phyloP scores from a whole-genome alignment of 2,329 filamentous ascomycete species.

The Geosmithia flava region DNA sequence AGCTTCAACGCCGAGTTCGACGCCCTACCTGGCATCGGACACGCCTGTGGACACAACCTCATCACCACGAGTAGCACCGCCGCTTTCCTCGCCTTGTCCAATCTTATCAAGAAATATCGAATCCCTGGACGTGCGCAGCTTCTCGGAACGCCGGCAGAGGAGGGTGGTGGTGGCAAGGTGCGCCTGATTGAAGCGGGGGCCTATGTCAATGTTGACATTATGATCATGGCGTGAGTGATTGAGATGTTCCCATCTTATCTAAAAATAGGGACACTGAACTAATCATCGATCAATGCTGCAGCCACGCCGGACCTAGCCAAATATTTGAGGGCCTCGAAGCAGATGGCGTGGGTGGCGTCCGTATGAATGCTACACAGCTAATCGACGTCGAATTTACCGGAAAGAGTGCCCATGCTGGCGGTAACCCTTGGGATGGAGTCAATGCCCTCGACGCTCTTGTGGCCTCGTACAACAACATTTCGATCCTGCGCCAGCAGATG shows the following conservation, averaged over 20 bases:
- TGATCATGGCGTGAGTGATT: slow-evolving; percentile 10
- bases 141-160: slow-evolving; percentile 28
- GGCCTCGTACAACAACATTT: slow-evolving; percentile 19
- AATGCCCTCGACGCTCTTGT: slow-evolving; percentile 26
- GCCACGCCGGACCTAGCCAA: slow-evolving; percentile 6
- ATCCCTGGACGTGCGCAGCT: slow-evolving; percentile 21
- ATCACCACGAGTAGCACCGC: slow-evolving; percentile 26
- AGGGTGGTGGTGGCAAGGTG: slow-evolving; percentile 27
- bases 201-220: slow-evolving; percentile 10
- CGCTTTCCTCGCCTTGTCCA: slow-evolving; percentile 22
- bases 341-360: neutral
- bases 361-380: neutral
- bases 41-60: slow-evolving; percentile 32
- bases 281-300: neutral
- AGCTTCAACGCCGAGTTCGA: slow-evolving; percentile 29
- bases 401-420: slow-evolving; percentile 19
- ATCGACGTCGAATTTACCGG: slow-evolving; percentile 17
- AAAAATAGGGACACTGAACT: neutral
- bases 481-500: slow-evolving; percentile 24
- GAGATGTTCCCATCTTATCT: neutral
- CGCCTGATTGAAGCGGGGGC: slow-evolving; percentile 10
- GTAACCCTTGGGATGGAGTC: slow-evolving; percentile 20
- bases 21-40: slow-evolving; percentile 29
- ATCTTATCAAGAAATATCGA: slow-evolving; percentile 14
- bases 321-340: slow-evolving; percentile 17